These are phyloP conservation scores for Lasiodiplodia hormozganensis DNA, from an alignment of 2,329 filamentous ascomycete species.

Conservation along the genomic window DNA sequence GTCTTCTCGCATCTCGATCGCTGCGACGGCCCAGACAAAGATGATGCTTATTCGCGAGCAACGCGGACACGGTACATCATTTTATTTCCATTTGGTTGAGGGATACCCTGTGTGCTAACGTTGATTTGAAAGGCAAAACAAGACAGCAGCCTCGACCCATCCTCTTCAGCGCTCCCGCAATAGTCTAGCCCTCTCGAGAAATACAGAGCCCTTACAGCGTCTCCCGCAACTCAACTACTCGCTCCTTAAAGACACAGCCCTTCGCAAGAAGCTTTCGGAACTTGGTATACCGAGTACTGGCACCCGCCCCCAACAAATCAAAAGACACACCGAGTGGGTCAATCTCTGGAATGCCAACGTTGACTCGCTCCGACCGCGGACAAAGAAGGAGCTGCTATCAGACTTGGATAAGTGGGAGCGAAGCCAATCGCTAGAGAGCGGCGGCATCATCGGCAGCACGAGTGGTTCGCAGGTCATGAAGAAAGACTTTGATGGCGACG, in stretches of 20 bases:
- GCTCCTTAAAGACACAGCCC: constrained; percentile 77
- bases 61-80: constrained; percentile 39
- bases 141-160: constrained; percentile 9
- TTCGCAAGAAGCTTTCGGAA: constrained; percentile 83
- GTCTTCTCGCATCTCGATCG: constrained; percentile 84
- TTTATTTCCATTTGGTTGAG: neutral
- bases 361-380: constrained; percentile 77
- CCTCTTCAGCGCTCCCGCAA: constrained; percentile 35
- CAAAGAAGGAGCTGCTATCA: constrained; percentile 72
- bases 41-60: constrained; percentile 36
- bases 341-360: constrained; percentile 98
- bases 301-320: constrained; percentile 72
- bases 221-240: constrained; percentile 85
- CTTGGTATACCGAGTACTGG: constrained; percentile 79
- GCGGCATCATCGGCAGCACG: constrained; percentile 43
- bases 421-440: constrained; percentile 69
- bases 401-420: constrained; percentile 89
- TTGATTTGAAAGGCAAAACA: neutral
- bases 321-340: constrained; percentile 89
- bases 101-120: neutral
- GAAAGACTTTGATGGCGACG: constrained; percentile 84
- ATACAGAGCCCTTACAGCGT: constrained; percentile 38
- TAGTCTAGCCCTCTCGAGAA: constrained; percentile 40
- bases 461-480: constrained; percentile 66
- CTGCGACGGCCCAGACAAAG: constrained; percentile 56